Evolutionary conservation across 768 basidiomycete genomes (phyloP), one percentile per base, ranked within the genome.

Genomic region (Kwoniella bestiolae): DNA sequence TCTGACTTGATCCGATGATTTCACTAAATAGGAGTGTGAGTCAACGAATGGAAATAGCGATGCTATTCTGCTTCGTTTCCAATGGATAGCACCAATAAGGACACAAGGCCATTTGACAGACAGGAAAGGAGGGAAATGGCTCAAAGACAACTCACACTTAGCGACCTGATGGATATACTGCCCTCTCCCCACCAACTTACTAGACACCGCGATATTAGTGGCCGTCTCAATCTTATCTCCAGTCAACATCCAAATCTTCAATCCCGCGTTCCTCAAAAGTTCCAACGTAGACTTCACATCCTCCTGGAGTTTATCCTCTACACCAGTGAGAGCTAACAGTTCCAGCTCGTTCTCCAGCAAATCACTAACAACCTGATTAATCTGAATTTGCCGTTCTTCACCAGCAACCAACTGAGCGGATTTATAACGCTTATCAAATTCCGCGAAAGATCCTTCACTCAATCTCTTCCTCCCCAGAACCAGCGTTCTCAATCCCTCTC

Each of bases 181-280:
- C 74, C 93, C 93, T 72, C 96, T 86, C 25, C 92, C 90, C 7
- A 98, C 96, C 56, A 98, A 83, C 79, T 98, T 98, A 6, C 92
- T 96, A 38, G 94, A 96, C 68, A 98, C 93, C 4, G 95, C 94
- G 76, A 99, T 99, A 81, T 94, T 95, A 38, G 94, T 89, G 4
- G 96, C 96, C 3, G 96, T 99, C 84, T 99, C 96, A 55, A 98
- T 92, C 84, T 98, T 99, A 82, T 99, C 96, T 1, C 96, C 95
- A 0, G 96, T 99, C 73, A 98, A 84, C 96, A 98, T 98, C 96
- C 96, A 99, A 64, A 99, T 98, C 85, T 91, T 96, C 82, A 99
- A 88, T 3, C 95, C 95, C 0, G 95, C 96, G 79, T 98, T 98
- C 70, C 94, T 84, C 68, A 99, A 80, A 57, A 98, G 77, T 82